These are phyloP conservation scores for Nemania sp. DNA, from an alignment of 2,329 filamentous ascomycete genomes.

Conservation along the genomic window DNA sequence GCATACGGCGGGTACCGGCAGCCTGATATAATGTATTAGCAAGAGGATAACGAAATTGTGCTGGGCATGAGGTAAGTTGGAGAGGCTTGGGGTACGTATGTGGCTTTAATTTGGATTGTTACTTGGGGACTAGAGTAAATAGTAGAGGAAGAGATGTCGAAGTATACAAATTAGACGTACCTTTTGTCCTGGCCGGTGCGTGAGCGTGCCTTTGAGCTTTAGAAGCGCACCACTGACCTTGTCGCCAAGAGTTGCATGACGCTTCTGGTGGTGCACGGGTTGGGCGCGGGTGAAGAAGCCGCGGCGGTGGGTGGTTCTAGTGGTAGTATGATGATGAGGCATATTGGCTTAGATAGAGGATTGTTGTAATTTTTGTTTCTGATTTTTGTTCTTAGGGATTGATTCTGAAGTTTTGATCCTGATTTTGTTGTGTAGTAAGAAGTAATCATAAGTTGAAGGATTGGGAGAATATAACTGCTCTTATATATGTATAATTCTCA, in stretches of 20 bases:
- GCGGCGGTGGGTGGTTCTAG: constrained; percentile 57
- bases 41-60: too few relatives aligned
- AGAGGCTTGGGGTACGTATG: too few relatives aligned
- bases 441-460: neutral
- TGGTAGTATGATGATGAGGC: constrained; percentile 50
- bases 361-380: neutral
- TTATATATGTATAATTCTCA: constrained; percentile 22
- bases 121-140: neutral
- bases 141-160: neutral
- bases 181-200: constrained; percentile 77
- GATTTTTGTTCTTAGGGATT: constrained; percentile 4
- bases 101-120: neutral
- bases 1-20: constrained; percentile 79
- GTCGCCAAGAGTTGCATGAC: constrained; percentile 77
- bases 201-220: constrained; percentile 78
- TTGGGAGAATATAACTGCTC: neutral
- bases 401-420: neutral
- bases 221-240: constrained; percentile 82
- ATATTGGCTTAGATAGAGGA: constrained; percentile 47
- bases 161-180: constrained; percentile 52
- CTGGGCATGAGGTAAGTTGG: too few relatives aligned
- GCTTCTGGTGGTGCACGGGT: constrained; percentile 71
- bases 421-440: neutral
- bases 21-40: constrained; percentile 61
- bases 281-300: constrained; percentile 56